Conservation (phyloP, 2,329 filamentous ascomycete species). For the Thielaviopsis punctulata region DNA sequence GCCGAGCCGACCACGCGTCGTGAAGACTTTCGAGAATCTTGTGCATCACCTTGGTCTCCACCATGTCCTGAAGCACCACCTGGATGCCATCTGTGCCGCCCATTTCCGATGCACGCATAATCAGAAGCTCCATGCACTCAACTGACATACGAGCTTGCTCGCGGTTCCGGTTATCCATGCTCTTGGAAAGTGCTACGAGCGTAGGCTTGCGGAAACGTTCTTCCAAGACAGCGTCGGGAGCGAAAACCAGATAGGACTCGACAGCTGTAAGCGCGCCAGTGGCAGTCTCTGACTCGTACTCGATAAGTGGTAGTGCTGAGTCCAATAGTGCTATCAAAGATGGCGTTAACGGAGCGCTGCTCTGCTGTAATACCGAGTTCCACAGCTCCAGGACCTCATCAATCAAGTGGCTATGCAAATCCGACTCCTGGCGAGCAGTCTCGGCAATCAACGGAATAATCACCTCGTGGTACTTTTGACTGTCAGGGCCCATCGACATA, state of each 20-base stretch:
- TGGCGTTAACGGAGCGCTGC: slow-evolving; percentile 40
- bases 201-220: slow-evolving; percentile 35
- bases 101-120: slow-evolving; percentile 43
- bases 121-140: slow-evolving; percentile 45
- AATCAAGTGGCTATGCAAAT: slow-evolving; percentile 63
- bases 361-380: slow-evolving; percentile 55
- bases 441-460: slow-evolving; percentile 70
- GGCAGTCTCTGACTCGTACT: slow-evolving; percentile 47
- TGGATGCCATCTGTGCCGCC: slow-evolving; percentile 44
- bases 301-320: slow-evolving; percentile 47
- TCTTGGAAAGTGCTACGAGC: slow-evolving; percentile 31
- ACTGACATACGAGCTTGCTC: slow-evolving; percentile 41
- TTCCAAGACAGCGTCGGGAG: slow-evolving; percentile 47
- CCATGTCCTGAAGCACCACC: slow-evolving; percentile 47
- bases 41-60: slow-evolving; percentile 43
- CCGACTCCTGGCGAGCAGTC: slow-evolving; percentile 59
- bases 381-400: slow-evolving; percentile 88
- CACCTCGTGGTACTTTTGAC: slow-evolving; percentile 58
- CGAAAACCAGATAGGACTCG: slow-evolving; percentile 53
- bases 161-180: slow-evolving; percentile 35
- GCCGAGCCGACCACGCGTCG: slow-evolving; percentile 54
- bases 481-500: slow-evolving; percentile 65
- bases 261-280: slow-evolving; percentile 45
- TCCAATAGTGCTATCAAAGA: slow-evolving; percentile 47
- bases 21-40: slow-evolving; percentile 49